A percentile compares a stretch with the other conserved stretches of the same genome.
Conservation (phyloP, 2,329 filamentous ascomycete species). For the Colletotrichum godetiae region DNA sequence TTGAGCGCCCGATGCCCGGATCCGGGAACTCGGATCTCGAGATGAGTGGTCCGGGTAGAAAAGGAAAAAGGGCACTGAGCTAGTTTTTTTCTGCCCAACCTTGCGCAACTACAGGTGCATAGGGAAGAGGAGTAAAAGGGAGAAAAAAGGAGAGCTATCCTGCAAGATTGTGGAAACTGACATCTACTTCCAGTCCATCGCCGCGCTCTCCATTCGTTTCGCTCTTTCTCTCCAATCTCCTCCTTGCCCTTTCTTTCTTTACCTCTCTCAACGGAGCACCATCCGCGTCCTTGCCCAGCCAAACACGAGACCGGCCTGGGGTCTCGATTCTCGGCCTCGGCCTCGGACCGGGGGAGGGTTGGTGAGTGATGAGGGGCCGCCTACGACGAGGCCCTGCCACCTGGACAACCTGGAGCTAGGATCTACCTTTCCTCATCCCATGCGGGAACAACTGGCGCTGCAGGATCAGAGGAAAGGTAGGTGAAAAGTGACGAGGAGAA, state of each 20-base stretch:
- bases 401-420: no score
- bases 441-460: slow-evolving; percentile 16
- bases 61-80: background rate
- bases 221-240: background rate
- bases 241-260: background rate
- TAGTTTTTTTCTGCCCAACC: background rate
- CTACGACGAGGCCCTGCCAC: background rate
- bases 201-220: background rate
- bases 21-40: slow-evolving; percentile 4
- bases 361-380: background rate
- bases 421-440: background rate
- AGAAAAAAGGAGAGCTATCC: background rate
- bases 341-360: background rate
- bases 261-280: background rate
- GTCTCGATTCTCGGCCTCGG: background rate
- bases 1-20: background rate
- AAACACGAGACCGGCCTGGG: background rate
- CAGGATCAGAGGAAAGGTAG: background rate
- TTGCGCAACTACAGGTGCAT: background rate
- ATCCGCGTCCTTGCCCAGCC: background rate
- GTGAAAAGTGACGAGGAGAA: background rate
- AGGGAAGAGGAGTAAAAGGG: background rate
- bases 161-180: background rate
- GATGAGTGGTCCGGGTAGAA: background rate
- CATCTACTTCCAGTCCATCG: background rate